Conservation (phyloP, 1,139 yeast species). For the Saccharomyces hybrid region DNA sequence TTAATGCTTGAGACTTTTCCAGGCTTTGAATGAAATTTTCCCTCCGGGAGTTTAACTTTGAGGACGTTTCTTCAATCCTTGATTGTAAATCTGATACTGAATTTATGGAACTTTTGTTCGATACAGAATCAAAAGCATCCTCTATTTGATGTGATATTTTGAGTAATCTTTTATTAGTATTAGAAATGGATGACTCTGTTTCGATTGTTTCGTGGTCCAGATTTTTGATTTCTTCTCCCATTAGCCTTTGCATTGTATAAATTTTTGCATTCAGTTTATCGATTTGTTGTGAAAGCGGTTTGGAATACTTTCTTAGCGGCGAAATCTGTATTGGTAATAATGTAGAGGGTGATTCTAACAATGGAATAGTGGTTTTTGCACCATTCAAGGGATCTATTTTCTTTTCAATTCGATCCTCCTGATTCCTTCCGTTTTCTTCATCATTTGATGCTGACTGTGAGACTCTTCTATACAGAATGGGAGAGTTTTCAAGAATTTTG, state of each 20-base stretch:
- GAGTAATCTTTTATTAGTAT: neutral
- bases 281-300: neutral
- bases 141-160: neutral
- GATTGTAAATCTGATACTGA: conserved; percentile 1
- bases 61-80: neutral
- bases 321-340: neutral
- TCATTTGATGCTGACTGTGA: conserved; percentile 3
- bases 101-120: neutral
- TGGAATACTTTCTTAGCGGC: neutral
- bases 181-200: neutral
- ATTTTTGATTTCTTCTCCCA: neutral
- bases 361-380: neutral
- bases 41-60: conserved; percentile 6
- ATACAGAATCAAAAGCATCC: neutral
- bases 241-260: neutral
- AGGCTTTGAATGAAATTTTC: conserved; percentile 12
- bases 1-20: conserved; percentile 55
- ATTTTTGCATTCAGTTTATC: neutral
- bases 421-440: conserved; percentile 2
- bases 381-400: neutral
- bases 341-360: neutral
- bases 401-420: neutral
- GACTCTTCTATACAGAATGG: conserved; percentile 14
- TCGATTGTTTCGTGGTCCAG: neutral
- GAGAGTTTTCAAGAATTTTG: conserved; percentile 17